phyloP scores from a whole-genome alignment of 2,329 filamentous ascomycete species.

The Davidsoniella neocaledoniae region DNA sequence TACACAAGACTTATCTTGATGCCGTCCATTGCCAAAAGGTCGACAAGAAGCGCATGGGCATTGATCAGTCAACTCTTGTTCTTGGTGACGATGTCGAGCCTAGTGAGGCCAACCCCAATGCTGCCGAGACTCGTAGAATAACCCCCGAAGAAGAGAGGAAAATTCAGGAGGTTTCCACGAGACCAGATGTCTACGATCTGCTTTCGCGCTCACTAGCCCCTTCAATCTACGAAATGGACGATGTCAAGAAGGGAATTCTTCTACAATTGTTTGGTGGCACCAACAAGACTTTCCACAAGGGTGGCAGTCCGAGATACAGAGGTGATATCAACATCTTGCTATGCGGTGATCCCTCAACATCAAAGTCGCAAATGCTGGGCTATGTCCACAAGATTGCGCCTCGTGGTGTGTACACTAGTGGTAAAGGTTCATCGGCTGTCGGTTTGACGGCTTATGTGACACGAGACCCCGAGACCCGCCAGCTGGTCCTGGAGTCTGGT shows the following conservation, averaged over 20 bases:
- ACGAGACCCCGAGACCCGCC: constrained; percentile 62
- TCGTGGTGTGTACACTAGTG: constrained; percentile 66
- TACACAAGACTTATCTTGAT: constrained; percentile 97
- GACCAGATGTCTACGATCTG: constrained; percentile 83
- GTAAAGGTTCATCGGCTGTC: constrained; percentile 65
- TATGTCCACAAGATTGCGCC: constrained; percentile 98
- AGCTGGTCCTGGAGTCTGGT: constrained; percentile 66
- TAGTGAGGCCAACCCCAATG: constrained; percentile 12
- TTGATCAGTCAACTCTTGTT: constrained; percentile 76
- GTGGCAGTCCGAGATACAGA: constrained; percentile 85
- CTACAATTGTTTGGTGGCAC: constrained; percentile 94
- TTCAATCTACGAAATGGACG: constrained; percentile 94
- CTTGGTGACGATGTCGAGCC: constrained; percentile 46
- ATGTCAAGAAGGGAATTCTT: constrained; percentile 96
- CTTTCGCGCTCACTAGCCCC: constrained; percentile 81
- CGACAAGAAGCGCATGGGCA: constrained; percentile 84
- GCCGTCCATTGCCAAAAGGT: constrained; percentile 92
- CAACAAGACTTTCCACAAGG: constrained; percentile 95
- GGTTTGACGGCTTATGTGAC: constrained; percentile 71
- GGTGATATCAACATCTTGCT: constrained; percentile 95
- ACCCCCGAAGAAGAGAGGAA: constrained; percentile 74
- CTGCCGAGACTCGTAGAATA: constrained; percentile 57
- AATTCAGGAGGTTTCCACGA: constrained; percentile 64
- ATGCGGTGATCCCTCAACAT: constrained; percentile 90
- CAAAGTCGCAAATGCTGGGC: constrained; percentile 85